phyloP scores from a whole-genome alignment of 1,284 basidiomycete species.

The Gymnopus androsaceus region DNA sequence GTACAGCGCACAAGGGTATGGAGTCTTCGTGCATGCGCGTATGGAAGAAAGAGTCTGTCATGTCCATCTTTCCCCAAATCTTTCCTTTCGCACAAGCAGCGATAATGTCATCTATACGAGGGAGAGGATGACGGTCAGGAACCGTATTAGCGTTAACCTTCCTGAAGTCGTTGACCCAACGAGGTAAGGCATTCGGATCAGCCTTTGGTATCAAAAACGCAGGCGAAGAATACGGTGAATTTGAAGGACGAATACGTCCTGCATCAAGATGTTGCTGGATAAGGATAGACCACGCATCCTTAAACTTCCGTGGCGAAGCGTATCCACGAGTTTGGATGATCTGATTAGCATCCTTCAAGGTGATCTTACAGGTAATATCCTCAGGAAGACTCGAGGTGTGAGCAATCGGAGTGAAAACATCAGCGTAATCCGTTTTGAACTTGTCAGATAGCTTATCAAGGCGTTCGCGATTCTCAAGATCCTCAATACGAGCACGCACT shows the following conservation, averaged over 20 bases:
- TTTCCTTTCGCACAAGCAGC: slow-evolving; percentile 28
- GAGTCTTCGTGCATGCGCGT: too few relatives aligned
- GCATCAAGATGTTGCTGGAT: slow-evolving; percentile 30
- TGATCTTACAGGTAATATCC: slow-evolving; percentile 28
- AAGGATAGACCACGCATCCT: too few relatives aligned
- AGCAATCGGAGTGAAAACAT: slow-evolving; percentile 17
- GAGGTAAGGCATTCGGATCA: slow-evolving; percentile 31
- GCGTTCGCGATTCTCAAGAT: slow-evolving; percentile 9
- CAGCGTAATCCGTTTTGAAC: slow-evolving; percentile 18
- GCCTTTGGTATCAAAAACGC: slow-evolving; percentile 36
- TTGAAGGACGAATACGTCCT: slow-evolving; percentile 29
- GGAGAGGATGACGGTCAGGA: slow-evolving; percentile 32
- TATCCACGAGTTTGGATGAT: slow-evolving; percentile 22
- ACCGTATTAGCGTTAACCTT: slow-evolving; percentile 36
- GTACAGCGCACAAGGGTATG: too few relatives aligned
- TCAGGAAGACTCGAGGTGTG: slow-evolving; percentile 23
- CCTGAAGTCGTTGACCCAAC: slow-evolving; percentile 39
- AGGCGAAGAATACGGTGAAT: slow-evolving; percentile 28
- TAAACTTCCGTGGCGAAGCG: slow-evolving; percentile 28
- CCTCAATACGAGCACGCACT: slow-evolving; percentile 19
- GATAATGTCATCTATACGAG: slow-evolving; percentile 33
- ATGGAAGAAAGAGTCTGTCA: too few relatives aligned
- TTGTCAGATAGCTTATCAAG: slow-evolving; percentile 9
- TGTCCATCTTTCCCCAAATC: slow-evolving; percentile 35
- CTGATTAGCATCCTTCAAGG: slow-evolving; percentile 26